A percentile compares a stretch with the other conserved stretches of the same genome.
These are phyloP conservation scores for Suillus ampliporus DNA, from an alignment of 768 basidiomycete species.

Conservation along the genomic window DNA sequence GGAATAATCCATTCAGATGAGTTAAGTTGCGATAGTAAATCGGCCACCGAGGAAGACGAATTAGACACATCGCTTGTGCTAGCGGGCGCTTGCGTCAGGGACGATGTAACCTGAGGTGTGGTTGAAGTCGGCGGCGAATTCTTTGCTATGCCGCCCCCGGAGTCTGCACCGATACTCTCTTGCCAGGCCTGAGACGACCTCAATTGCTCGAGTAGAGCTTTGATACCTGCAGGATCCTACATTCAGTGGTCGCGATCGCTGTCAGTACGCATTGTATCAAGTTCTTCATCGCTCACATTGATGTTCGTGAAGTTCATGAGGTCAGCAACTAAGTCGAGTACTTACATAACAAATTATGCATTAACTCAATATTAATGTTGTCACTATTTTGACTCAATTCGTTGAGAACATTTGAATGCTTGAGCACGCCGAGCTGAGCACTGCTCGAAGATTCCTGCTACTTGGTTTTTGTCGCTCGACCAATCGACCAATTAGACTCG, in stretches of 20 bases:
- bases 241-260: background rate
- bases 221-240: slow-evolving; percentile 70
- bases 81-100: slow-evolving; percentile 13
- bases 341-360: background rate
- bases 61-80: slow-evolving; percentile 4
- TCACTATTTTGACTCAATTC: too few relatives aligned
- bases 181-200: slow-evolving; percentile 75
- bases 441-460: too few relatives aligned
- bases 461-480: too few relatives aligned
- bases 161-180: slow-evolving; percentile 40
- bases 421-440: too few relatives aligned
- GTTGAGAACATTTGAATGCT: too few relatives aligned
- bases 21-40: slow-evolving; percentile 66
- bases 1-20: slow-evolving; percentile 31
- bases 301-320: slow-evolving; percentile 59
- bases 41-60: slow-evolving; percentile 55
- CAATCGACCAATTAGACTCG: too few relatives aligned
- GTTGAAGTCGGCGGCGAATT: slow-evolving; percentile 10
- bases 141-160: background rate
- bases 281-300: slow-evolving; percentile 48
- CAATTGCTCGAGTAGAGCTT: slow-evolving; percentile 74
- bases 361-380: too few relatives aligned
- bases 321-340: background rate
- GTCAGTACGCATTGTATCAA: background rate
- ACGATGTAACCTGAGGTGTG: slow-evolving; percentile 12